These are phyloP conservation scores for Ramalina peruviana DNA, from an alignment of 495 filamentous ascomycete species.

Conservation along the genomic window DNA sequence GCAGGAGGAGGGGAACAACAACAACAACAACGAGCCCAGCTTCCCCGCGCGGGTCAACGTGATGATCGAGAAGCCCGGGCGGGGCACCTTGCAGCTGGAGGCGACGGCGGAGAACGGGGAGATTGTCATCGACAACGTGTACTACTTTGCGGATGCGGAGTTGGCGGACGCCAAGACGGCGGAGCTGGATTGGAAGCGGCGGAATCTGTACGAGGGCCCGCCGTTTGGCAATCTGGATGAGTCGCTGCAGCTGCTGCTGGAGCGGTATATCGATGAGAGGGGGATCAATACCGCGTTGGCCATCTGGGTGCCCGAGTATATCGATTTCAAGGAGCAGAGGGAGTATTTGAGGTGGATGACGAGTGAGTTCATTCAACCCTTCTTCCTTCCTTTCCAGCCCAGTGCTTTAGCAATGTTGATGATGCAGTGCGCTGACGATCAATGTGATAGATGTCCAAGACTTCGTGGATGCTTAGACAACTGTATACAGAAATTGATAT, in stretches of 20 bases:
- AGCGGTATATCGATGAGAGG: slow-evolving; percentile 88
- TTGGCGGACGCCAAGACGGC: slow-evolving; percentile 52
- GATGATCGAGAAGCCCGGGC: slow-evolving; percentile 67
- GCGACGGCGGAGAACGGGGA: slow-evolving; percentile 73
- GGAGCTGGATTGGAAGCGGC: slow-evolving; percentile 52
- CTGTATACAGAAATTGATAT: not conserved
- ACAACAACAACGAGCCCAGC: slow-evolving; percentile 42
- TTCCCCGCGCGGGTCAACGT: slow-evolving; percentile 79
- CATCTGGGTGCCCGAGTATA: slow-evolving; percentile 87
- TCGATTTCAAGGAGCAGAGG: slow-evolving; percentile 97
- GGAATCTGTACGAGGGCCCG: slow-evolving; percentile 77
- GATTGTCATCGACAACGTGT: slow-evolving; percentile 83
- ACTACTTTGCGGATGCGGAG: slow-evolving; percentile 63
- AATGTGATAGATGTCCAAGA: slow-evolving; percentile 45
- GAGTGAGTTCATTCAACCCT: slow-evolving; percentile 33
- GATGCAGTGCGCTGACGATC: not conserved
- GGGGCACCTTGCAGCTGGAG: slow-evolving; percentile 77
- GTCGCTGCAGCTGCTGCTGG: slow-evolving; percentile 80
- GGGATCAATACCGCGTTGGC: slow-evolving; percentile 81
- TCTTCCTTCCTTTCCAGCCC: not conserved
- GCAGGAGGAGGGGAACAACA: slow-evolving; percentile 26
- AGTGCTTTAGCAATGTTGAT: not conserved
- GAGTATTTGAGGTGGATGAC: slow-evolving; percentile 89
- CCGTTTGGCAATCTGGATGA: slow-evolving; percentile 91
- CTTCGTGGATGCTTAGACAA: slow-evolving; percentile 54